Base-by-base conservation (phyloP, 2,329 filamentous ascomycete species). In the Fusarium irregulare region DNA sequence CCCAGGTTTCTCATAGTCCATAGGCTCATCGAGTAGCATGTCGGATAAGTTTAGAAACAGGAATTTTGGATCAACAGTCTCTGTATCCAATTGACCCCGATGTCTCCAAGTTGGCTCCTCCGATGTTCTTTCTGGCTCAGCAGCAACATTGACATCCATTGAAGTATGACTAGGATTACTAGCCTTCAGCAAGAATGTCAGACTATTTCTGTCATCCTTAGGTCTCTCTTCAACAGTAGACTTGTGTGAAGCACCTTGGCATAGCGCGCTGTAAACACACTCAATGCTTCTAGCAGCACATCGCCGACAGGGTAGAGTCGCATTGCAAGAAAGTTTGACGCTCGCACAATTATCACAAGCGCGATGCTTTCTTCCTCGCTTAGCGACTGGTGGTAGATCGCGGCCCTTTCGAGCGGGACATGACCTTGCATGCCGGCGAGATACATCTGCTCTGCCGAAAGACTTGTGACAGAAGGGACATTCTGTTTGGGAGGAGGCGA, bases 401-500 rank as follows among this genome's bases (percentile, higher is more conserved):
- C 50, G 60, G 12, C 51, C 41, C 6, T 41, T 21, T 14, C 71
- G 56, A n/a, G 34, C 23, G 6, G 32, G 37, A 25, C 71, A 73
- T 2, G 61, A 68, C 11, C 37, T 34, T 4, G 66, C 28, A 27
- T 73, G 71, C 1, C 71, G 56, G 3, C 57, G 57, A 6, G 71
- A 44, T 7, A 68, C 57, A 18, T 73, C 71, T 4, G 60, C 61
- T 21, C 71, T 56, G 6, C 27, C 21, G 11, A 73, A 73, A 2
- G 21, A 13, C 12, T 72, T 68, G 0, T 47, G 21, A 12, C 71
- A 73, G 20, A 73, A 73, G 6, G 46, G 50, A 16, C 71, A 73
- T n/a, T 46, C 7, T 0, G 25, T 46, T 9, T 28, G 57, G 3
- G 4, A 2, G 0, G 14, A 9, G 2, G 34, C 0, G 27, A 28